Base-by-base conservation (phyloP, 1,139 yeast genomes). In the Blastobotrys elegans region DNA sequence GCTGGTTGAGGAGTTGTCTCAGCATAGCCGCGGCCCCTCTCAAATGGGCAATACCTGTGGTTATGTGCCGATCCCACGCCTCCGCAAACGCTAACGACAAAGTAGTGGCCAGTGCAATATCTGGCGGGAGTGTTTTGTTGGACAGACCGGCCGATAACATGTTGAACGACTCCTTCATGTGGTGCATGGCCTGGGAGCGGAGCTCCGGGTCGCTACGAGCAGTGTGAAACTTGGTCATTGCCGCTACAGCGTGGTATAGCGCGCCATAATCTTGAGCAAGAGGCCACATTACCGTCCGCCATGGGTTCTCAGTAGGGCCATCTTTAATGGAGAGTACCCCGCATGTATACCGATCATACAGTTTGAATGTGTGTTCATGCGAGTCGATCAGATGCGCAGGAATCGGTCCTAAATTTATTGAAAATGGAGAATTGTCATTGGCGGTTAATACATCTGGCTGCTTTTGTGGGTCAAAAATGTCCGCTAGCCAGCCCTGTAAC, bases 1-100 rank as follows among this genome's bases (percentile, higher is more conserved):
- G 53, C 32, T 49, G 44, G 3, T 51, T 49, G 14, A 54, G 37
- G 6, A 56, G 53, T 34, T 56, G 58, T 18, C 50, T 74, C 52
- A 80, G 79, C 76, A 80, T 77, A 27, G 79, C 75, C 52, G 77
- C 74, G 2, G 87, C 86, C 14, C 86, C 86, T 57, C 77, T 76
- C 52, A 80, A 70, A 65, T 80, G 87, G 1, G 84, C 82, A 47
- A 81, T 77, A 16, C 86, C 86, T 35, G 82, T 79, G 7, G 81
- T 73, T 4, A 75, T 80, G 53, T 76, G 82, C 17, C 82, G 74
- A 57, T 80, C 84, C 86, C 87, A 82, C 1, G 82, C 73, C 60
- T 82, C 88, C 43, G 83, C 75, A 44, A 79, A 75, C 0, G 86
- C 82, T 50, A 82, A 66, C 22, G 79, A 77, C 47, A 82, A 62